A percentile compares a stretch with the other conserved stretches of the same genome.
Evolutionary conservation across 139 green algal species (phyloP).

Genomic region (Klebsormidium nitens): DNA sequence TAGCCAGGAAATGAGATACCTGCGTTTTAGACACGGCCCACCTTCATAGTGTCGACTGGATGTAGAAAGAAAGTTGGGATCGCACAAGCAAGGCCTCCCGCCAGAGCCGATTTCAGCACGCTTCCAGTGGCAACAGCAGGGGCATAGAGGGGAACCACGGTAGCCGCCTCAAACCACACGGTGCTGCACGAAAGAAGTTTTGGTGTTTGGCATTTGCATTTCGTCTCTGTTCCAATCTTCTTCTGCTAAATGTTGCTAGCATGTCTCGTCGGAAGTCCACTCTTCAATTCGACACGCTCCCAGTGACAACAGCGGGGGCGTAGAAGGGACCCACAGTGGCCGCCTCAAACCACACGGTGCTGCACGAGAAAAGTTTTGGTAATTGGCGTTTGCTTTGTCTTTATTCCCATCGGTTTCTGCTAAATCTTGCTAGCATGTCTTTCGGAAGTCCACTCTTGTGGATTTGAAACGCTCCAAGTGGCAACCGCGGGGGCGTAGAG

Average conservation of each 20-base stretch:
- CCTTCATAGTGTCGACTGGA: slow-evolving; percentile 69
- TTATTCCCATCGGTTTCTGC: too few species aligned
- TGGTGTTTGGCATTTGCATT: too few species aligned
- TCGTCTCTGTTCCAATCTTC: too few species aligned
- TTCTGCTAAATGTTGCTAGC: too few species aligned
- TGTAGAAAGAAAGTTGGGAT: slow-evolving; percentile 54
- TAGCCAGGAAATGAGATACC: too few species aligned
- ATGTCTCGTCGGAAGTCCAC: too few species aligned
- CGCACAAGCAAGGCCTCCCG: slow-evolving; percentile 53
- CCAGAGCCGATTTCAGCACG: slow-evolving; percentile 53
- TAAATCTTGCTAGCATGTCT: too few species aligned
- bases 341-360: slow-evolving; percentile 61
- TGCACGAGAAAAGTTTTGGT: slow-evolving; percentile 8
- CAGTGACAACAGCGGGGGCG: slow-evolving; percentile 8
- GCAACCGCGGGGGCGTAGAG: slow-evolving; percentile 32
- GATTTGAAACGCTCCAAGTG: slow-evolving; percentile 38
- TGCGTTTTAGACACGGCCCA: neutral
- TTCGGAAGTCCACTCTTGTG: too few species aligned
- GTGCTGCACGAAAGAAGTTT: slow-evolving; percentile 25
- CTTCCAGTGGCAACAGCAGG: slow-evolving; percentile 19
- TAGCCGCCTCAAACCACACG: slow-evolving; percentile 66
- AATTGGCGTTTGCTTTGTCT: too few species aligned
- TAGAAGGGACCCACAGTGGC: slow-evolving; percentile 58
- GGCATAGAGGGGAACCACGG: slow-evolving; percentile 51
- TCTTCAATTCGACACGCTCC: slow-evolving; percentile 46